These are phyloP conservation scores for Blastobotrys buckinghamii DNA, from an alignment of 1,139 yeast genomes.

Conservation along the genomic window DNA sequence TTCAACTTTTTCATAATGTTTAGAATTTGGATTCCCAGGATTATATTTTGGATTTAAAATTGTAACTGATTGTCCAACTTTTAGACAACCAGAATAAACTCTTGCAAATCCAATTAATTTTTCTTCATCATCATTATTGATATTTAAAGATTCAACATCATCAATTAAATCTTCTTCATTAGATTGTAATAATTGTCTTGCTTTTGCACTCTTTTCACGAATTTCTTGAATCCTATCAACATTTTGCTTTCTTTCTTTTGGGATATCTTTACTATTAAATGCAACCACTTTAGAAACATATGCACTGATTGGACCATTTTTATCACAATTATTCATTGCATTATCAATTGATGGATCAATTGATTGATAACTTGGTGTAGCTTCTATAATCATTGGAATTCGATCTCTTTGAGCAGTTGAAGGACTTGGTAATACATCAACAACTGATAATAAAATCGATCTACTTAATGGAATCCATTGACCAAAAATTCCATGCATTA, in stretches of 20 bases:
- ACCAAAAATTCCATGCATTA: slow-evolving; percentile 66
- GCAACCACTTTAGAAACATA: slow-evolving; percentile 89
- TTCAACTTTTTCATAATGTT: slow-evolving; percentile 35
- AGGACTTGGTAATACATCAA: slow-evolving; percentile 84
- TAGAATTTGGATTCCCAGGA: slow-evolving; percentile 55
- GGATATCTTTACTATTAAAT: slow-evolving; percentile 74
- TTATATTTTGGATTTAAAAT: slow-evolving; percentile 85
- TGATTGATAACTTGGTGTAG: slow-evolving; percentile 47
- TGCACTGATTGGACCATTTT: slow-evolving; percentile 61
- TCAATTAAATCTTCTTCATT: slow-evolving; percentile 17
- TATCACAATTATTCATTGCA: slow-evolving; percentile 62
- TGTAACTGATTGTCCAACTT: slow-evolving; percentile 65
- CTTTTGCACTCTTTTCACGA: slow-evolving; percentile 64
- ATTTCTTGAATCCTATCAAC: slow-evolving; percentile 46
- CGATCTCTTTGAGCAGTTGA: slow-evolving; percentile 64
- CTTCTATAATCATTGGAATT: slow-evolving; percentile 58
- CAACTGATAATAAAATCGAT: slow-evolving; percentile 76
- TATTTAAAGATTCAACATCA: slow-evolving; percentile 32
- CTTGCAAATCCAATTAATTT: slow-evolving; percentile 80
- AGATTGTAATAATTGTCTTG: neutral
- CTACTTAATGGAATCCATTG: slow-evolving; percentile 95
- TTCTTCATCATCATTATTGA: slow-evolving; percentile 22
- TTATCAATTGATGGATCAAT: slow-evolving; percentile 46
- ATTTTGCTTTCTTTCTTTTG: slow-evolving; percentile 40
- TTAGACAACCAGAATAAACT: slow-evolving; percentile 76